Evolutionary conservation across 2,329 filamentous ascomycete genomes (phyloP), one percentile per base, ranked within the genome.

Genomic region (Penicillium expansum): DNA sequence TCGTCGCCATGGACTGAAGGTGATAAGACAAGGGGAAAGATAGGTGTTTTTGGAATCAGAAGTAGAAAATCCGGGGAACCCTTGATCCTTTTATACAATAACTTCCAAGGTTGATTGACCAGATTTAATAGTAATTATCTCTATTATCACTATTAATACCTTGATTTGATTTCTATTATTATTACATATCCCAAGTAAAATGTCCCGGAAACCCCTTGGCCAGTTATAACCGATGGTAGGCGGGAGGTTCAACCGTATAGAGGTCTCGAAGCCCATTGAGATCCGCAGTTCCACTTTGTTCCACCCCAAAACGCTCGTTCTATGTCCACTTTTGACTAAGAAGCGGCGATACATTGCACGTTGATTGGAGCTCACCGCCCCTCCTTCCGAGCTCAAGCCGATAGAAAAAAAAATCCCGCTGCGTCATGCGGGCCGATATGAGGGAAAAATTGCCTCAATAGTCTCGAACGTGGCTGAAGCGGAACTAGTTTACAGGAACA

Each of bases 361-460:
- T 16, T 66, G 55, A 66, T 64, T 66, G 63, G 64, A 39, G 45
- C 24, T 20, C 16, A 58, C 37, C 57, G 60, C 60, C 63, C 63
- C 60, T 64, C 61, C 44, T 57, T 58, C 63, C 62, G 62, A 64
- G 44, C 50, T 35, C 51, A 59, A 59, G 58, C 62, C 63, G 61
- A 32, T 43, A 18, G 38, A 39, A 52, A 64, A 27, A 27, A 27
- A 65, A 66, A 66, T 63, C 57, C 63, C 63, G 62, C 61, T 65
- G 63, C 64, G 64, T 67, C 64, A 67, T 67, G 63, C 63, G 64
- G 64, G 62, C 64, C 62, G 64, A 52, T 35, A 32, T 42, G 38
- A 44, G 11, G 3, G 8, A n/a, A 63, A 64, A 66, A 67, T 66
- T 67, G 59, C 64, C 64, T 67, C 64, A 64, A 33, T 27, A 47